These are phyloP conservation scores for Candida bentonensis DNA, from an alignment of 805 yeast genomes.

Conservation along the genomic window DNA sequence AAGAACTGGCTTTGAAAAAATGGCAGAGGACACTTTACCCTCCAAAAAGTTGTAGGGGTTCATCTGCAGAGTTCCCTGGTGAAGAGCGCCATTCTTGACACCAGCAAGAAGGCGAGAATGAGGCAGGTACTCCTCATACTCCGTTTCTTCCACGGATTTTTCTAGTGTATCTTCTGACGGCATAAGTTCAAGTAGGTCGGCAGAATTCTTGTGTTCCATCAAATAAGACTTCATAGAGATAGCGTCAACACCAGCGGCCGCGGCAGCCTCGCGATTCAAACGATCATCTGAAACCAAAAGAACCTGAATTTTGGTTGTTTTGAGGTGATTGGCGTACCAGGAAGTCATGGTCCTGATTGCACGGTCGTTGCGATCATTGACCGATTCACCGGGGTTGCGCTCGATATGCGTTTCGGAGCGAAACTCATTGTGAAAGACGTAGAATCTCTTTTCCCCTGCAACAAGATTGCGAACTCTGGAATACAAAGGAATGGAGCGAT, in stretches of 20 bases:
- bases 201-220: slow-evolving; percentile 51
- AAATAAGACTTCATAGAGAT: slow-evolving; percentile 57
- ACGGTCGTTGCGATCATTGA: slow-evolving; percentile 84
- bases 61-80: slow-evolving; percentile 70
- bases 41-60: slow-evolving; percentile 81
- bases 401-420: slow-evolving; percentile 51
- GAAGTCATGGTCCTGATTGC: slow-evolving; percentile 64
- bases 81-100: slow-evolving; percentile 67
- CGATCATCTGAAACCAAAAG: slow-evolving; percentile 60
- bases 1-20: slow-evolving; percentile 69
- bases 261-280: slow-evolving; percentile 46
- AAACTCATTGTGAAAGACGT: slow-evolving; percentile 90
- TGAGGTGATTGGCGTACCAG: slow-evolving; percentile 62
- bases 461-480: slow-evolving; percentile 67
- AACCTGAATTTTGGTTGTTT: slow-evolving; percentile 15
- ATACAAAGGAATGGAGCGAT: slow-evolving; percentile 76
- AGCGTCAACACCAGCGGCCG: slow-evolving; percentile 37
- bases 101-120: slow-evolving; percentile 85
- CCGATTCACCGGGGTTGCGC: slow-evolving; percentile 52
- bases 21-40: slow-evolving; percentile 60
- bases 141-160: slow-evolving; percentile 29
- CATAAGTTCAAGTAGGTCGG: slow-evolving; percentile 63
- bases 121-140: slow-evolving; percentile 66
- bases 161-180: slow-evolving; percentile 31
- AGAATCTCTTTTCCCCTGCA: slow-evolving; percentile 63